Base-by-base conservation (phyloP, 805 yeast genomes). In the Ogataea paraovalis region DNA sequence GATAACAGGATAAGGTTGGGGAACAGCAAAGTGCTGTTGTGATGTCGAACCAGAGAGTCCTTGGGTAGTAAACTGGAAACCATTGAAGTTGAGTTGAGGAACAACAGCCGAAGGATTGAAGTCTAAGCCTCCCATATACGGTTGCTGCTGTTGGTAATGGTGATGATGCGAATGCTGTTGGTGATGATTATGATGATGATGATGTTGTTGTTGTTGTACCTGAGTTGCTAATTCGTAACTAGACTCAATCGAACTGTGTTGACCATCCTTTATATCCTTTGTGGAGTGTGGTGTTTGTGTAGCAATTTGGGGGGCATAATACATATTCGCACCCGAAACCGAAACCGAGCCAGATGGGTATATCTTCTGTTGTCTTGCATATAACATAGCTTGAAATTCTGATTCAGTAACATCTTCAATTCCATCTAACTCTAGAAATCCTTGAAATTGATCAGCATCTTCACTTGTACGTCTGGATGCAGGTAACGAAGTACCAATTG, bases 401-500 rank as follows among this genome's bases (percentile, higher is more conserved):
- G 42, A 49, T 19, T 50, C 48, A 6, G 50, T 45, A 12, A 44
- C 47, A 2, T 51, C 23, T 39, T 56, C 56, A 36, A 58, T 39
- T 13, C 62, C 59, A 47, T 59, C 58, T n/a, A 56, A 27, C 23
- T 60, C 60, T n/a, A 51, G 36, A 32, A 57, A 59, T 0, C 61
- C 61, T 39, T 53, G 55, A 38, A 47, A 46, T n/a, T 44, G 42
- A 13, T 48, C 49, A 22, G 43, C 47, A 22, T 51, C 49, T 13
- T 52, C 56, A 6, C 44, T 46, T 22, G 46, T 42, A 34, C 53
- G 52, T 41, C 50, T 46, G 3, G 55, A 46, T 10, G 48, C 30
- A 12, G 57, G 45, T 4, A 51, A n/a, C 59, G 45, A 57, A 55
- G 59, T 78, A 2, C 90, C 89, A 19, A 83, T 66, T 1, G 82